Conservation (phyloP, 2,329 filamentous ascomycete genomes). For the Fusarium tanahbumbuense region DNA sequence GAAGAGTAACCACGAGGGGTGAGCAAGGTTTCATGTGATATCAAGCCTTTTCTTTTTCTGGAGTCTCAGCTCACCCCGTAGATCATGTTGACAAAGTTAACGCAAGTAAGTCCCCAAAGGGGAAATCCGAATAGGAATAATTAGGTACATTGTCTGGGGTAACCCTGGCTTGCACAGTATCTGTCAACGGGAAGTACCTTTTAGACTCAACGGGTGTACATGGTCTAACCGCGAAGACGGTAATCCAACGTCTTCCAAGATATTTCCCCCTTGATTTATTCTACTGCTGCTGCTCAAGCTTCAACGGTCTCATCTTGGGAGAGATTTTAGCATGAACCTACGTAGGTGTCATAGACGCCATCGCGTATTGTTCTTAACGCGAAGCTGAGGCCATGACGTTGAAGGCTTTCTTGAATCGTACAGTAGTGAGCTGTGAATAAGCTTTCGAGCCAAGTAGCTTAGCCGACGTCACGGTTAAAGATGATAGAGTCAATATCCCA, state of each 20-base stretch:
- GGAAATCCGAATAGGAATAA: background rate
- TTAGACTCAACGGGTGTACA: conserved; percentile 16
- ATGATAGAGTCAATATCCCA: background rate
- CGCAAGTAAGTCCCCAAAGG: conserved; percentile 14
- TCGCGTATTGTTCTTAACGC: background rate
- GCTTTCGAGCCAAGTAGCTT: conserved; percentile 1
- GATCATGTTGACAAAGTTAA: conserved; percentile 5
- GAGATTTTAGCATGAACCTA: background rate
- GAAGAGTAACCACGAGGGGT: background rate
- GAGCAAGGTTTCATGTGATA: conserved; percentile 25
- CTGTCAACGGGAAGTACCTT: conserved; percentile 7
- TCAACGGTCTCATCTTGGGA: background rate
- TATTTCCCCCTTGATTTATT: background rate
- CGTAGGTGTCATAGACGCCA: conserved; percentile 16
- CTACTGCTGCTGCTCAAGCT: background rate
- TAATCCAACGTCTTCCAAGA: background rate
- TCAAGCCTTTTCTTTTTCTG: background rate
- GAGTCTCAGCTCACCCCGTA: conserved; percentile 14
- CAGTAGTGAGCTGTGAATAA: background rate
- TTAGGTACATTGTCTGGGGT: background rate
- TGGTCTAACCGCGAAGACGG: background rate
- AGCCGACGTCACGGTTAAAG: conserved; percentile 13
- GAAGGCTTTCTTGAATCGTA: conserved; percentile 5
- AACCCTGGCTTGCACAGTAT: background rate
- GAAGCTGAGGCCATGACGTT: conserved; percentile 6